Base-by-base conservation (phyloP, 441 rosid genomes). In the Adansonia madagascariensis region DNA sequence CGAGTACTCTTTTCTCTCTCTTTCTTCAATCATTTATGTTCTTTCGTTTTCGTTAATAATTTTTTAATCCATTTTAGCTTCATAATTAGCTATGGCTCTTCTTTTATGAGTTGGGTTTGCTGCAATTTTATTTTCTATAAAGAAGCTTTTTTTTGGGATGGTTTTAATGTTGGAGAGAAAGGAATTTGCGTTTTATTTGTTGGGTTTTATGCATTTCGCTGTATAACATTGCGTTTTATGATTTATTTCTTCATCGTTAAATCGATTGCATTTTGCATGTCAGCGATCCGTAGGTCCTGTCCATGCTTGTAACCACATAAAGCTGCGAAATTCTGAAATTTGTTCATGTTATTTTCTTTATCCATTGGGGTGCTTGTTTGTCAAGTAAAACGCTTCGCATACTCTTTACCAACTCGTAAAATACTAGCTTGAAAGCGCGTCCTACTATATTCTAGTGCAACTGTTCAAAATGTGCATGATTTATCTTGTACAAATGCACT, bases 1-100 rank as follows among this genome's bases (percentile, higher is more conserved):
- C 15, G 93, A 91, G 86, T 91, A 89, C 75, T 80, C 62, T 71
- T 74, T 81, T 75, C 75, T 78, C 71, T 11, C n/a, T 41, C 10
- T 73, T 18, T 18, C 68, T 52, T 59, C 61, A 77, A 56, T 27
- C 2, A 20, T 55, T 78, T 39, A 11, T 69, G 59, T 64, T 50
- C 15, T 24, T 4, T 35, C 41, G 41, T 35, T 46, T 20, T 67
- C 44, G 22, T 71, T 70, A 15, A 52, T 39, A 62, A 24, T 69
- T 74, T 46, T 71, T 10, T 8, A 20, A 18, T 53, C 57, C 46
- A 20, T 31, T 52, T 39, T 8, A 46, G 57, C 24, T 76, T 82
- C 41, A 74, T 59, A 39, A 74, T 62, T 64, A 70, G 64, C 53
- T 81, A 57, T 70, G 57, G 75, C 76, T 66, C 74, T 75, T 63